These are phyloP conservation scores for Aspergillus sp. DNA, from an alignment of 2,329 filamentous ascomycete genomes.

Conservation along the genomic window DNA sequence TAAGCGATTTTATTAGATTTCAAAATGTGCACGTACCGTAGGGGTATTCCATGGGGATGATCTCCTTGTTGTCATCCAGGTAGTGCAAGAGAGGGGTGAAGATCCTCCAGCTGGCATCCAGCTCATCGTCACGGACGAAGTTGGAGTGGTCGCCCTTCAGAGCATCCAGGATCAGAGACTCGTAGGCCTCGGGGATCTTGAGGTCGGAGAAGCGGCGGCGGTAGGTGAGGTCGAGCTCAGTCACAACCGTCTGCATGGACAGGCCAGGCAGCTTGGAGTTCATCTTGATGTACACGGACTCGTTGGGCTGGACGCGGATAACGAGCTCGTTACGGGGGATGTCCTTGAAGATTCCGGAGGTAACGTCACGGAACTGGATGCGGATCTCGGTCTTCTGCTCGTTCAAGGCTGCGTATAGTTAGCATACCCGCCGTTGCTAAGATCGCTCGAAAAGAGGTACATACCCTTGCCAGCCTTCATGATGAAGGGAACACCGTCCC, in stretches of 20 bases:
- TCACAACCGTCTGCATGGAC: constrained; percentile 99
- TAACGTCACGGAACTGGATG: constrained; percentile 99
- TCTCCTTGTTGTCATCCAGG: constrained; percentile 98
- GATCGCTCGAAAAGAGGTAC: not conserved
- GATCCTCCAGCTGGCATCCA: constrained; percentile 97
- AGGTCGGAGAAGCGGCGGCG: constrained; percentile 97
- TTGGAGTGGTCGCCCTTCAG: constrained; percentile 99
- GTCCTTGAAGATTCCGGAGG: constrained; percentile 99
- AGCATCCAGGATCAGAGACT: constrained; percentile 94
- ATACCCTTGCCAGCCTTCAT: constrained; percentile 91
- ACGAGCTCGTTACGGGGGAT: constrained; percentile 99
- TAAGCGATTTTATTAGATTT: too few species aligned
- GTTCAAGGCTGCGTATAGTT: constrained; percentile 68
- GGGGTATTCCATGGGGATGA: constrained; percentile 98
- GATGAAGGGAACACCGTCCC: constrained; percentile 99
- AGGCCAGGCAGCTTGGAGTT: constrained; percentile 98
- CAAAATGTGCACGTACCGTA: constrained; percentile 70
- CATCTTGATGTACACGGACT: constrained; percentile 99
- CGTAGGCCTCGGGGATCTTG: constrained; percentile 99
- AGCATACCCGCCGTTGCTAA: constrained; percentile 13
- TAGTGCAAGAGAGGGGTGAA: constrained; percentile 98
- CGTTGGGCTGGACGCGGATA: constrained; percentile 98
- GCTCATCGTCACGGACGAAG: constrained; percentile 95
- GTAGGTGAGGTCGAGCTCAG: constrained; percentile 97
- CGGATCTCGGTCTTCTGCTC: constrained; percentile 99